These are phyloP conservation scores for Pleurotus eryngii DNA, from an alignment of 768 basidiomycete genomes.

Conservation along the genomic window DNA sequence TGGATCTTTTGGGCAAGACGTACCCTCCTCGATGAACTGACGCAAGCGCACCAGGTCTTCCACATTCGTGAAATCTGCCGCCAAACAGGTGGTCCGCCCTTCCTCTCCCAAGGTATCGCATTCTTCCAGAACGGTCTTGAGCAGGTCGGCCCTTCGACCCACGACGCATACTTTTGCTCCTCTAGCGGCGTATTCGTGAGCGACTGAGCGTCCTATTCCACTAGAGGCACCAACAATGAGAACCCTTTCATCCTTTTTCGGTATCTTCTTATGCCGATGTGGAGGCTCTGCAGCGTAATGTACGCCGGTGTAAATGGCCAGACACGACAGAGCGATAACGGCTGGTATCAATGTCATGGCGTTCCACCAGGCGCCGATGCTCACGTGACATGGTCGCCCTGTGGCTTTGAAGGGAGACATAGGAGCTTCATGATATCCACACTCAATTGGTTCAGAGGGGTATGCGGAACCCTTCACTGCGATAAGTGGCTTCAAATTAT, in stretches of 20 bases:
- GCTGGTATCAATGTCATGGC: too few species aligned
- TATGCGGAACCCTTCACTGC: too few species aligned
- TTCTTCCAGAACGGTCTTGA: constrained; percentile 60
- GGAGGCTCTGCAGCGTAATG: not conserved
- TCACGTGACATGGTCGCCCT: too few species aligned
- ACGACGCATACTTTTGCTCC: constrained; percentile 77
- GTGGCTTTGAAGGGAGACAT: too few species aligned
- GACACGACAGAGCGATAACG: too few species aligned
- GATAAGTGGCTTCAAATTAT: too few species aligned
- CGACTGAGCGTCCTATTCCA: constrained; percentile 75
- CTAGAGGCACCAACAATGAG: constrained; percentile 81
- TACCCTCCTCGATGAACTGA: constrained; percentile 51
- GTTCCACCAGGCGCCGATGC: too few species aligned
- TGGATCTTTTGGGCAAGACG: constrained; percentile 19
- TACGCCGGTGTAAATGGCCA: not conserved
- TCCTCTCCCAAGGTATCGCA: constrained; percentile 35
- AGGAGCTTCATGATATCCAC: too few species aligned
- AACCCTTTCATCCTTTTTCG: constrained; percentile 60
- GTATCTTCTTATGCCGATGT: constrained; percentile 32
- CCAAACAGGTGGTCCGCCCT: constrained; percentile 41
- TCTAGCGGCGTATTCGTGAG: constrained; percentile 65
- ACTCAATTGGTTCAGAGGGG: too few species aligned
- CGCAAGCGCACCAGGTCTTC: constrained; percentile 68
- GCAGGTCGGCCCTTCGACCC: constrained; percentile 53
- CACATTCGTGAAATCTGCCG: constrained; percentile 61